These are phyloP conservation scores for Arthrobotrys pseudoclavata DNA, from an alignment of 2,329 filamentous ascomycete genomes.

Conservation along the genomic window DNA sequence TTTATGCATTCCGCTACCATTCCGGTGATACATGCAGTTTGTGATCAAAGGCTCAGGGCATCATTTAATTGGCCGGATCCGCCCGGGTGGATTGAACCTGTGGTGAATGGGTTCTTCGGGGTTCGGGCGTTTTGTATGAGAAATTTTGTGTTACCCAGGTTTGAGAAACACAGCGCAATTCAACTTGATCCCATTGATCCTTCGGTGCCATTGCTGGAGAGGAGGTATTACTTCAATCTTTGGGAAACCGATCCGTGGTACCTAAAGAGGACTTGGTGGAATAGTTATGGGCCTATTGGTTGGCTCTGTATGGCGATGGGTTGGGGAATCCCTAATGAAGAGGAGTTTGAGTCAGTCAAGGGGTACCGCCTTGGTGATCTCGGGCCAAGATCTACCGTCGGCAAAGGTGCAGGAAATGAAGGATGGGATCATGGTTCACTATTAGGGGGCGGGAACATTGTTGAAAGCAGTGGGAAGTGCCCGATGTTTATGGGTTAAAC, in stretches of 20 bases:
- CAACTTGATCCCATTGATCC: constrained; percentile 70
- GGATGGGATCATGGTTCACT: constrained; percentile 37
- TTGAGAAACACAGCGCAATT: constrained; percentile 67
- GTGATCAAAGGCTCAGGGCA: constrained; percentile 66
- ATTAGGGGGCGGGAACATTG: constrained; percentile 34
- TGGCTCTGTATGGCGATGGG: constrained; percentile 69
- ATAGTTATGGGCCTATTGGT: constrained; percentile 74
- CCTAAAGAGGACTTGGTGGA: constrained; percentile 73
- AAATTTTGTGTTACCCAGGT: constrained; percentile 74
- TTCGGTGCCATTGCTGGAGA: constrained; percentile 65
- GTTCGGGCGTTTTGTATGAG: constrained; percentile 72
- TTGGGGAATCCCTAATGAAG: constrained; percentile 69
- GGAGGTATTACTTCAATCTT: constrained; percentile 69
- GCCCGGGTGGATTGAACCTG: constrained; percentile 62
- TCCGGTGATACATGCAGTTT: constrained; percentile 71
- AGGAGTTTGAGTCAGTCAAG: constrained; percentile 68
- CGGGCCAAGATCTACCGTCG: constrained; percentile 73
- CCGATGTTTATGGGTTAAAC: constrained; percentile 43
- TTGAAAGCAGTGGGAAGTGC: constrained; percentile 33
- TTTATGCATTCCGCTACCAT: constrained; percentile 68
- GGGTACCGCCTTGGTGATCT: constrained; percentile 74
- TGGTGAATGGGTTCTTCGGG: constrained; percentile 70
- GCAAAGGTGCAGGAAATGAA: constrained; percentile 63
- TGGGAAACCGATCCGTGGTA: constrained; percentile 78
- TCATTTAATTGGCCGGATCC: constrained; percentile 43